Evolutionary conservation across 1,284 basidiomycete genomes (phyloP), one percentile per base, ranked within the genome.

Genomic region (Sanguinoderma infundibulare): DNA sequence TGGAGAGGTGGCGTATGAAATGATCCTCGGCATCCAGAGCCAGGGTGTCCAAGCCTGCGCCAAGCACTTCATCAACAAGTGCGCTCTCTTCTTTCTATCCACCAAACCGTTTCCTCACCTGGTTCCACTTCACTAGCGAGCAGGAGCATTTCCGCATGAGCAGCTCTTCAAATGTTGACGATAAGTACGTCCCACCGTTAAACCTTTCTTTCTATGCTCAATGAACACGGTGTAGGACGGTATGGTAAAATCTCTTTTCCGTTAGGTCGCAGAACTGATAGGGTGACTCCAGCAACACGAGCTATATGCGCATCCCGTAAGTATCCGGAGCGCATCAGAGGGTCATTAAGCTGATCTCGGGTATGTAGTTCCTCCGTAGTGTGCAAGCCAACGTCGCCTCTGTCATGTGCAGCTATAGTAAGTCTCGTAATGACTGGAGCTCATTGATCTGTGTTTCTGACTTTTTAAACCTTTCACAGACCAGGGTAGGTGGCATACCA

Each of bases 331-430:
- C 14, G 12, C 46, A 72, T 72, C 57, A 34, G 55, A 40, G 49
- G 3, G 32, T 26, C 24, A 28, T 47, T 35, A 26, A 20, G 2
- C 42, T 55, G 3, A 55, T 53, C 32, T 32, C 8, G 28, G 39
- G 12, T 10, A 24, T 22, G 34, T 46, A 84, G 83, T 89, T 89
- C 77, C 71, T 90, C 54, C 80, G 84, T 44, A 84, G 83, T 22
- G 83, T 91, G 5, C 83, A 86, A 66, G 87, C 88, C 0, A 85
- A 86, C 54, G 87, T 90, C 2, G 87, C 87, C 5, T 77, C 84
- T 2, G 81, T 91, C 46, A 92, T 91, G 89, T 90, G 87, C 74
- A 85, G 85, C 55, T 91, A 90, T 73, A 87, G 85, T 81, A 64
- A 64, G 75, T 55, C 5, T 28, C 32, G 14, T 7, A 20, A 22